A percentile compares a stretch with the other conserved stretches of the same genome.
Conservation (phyloP, 257 asterid species). For the Solanum chiquidenum region DNA sequence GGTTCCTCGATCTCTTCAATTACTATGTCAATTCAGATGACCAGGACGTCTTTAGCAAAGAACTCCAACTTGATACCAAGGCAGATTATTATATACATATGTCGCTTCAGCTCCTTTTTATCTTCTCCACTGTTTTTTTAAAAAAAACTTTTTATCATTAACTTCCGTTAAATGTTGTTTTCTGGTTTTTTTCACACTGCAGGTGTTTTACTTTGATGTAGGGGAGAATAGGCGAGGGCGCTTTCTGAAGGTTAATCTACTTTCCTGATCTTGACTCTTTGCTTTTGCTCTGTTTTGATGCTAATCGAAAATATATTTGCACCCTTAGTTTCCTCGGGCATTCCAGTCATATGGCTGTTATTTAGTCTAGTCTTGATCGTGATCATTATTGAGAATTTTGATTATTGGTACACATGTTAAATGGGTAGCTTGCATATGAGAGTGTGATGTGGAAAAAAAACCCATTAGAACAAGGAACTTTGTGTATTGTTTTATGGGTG, state of each 20-base stretch:
- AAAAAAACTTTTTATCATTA: neutral
- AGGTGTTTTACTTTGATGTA: constrained; percentile 90
- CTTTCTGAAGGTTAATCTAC: constrained; percentile 67
- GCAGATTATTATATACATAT: constrained; percentile 13
- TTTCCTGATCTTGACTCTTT: neutral
- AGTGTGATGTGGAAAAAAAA: neutral
- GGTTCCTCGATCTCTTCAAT: constrained; percentile 98
- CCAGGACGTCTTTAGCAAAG: constrained; percentile 77
- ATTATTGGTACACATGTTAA: neutral
- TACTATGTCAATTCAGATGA: constrained; percentile 82
- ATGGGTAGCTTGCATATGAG: neutral
- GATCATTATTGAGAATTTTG: neutral
- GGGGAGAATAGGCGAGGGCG: constrained; percentile 98
- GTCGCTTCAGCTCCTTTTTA: neutral
- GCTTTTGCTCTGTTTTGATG: neutral
- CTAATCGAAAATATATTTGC: neutral
- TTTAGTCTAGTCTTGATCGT: neutral
- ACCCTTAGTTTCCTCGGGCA: neutral
- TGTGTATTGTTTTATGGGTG: neutral
- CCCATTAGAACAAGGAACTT: neutral
- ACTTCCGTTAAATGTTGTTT: neutral
- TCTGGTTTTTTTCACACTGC: neutral
- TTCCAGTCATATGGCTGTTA: neutral
- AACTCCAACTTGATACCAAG: constrained; percentile 93
- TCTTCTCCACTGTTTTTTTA: neutral